Base-by-base conservation (phyloP, 257 asterid species). In the Nyctanthes arbortristis region DNA sequence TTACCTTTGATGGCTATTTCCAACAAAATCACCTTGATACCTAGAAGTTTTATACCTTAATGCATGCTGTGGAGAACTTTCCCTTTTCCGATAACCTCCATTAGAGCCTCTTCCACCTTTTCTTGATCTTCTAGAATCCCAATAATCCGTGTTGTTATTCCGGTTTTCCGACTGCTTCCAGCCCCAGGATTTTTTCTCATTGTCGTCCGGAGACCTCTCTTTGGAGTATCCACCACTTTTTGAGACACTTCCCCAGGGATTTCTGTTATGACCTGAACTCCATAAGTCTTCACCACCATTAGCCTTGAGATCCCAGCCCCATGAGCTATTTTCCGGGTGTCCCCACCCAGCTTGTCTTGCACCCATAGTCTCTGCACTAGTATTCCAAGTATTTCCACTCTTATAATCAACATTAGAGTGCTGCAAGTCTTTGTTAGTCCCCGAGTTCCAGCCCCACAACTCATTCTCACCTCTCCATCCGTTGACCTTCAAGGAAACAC, bases 71-170 rank as follows among this genome's bases (percentile, higher is more conserved):
- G 75, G 57, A 66, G 95, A 65, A 69, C 89, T 75, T 76, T 88
- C 98, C 78, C 97, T 83, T 79, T 93, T 93, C 72, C 83, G 82
- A 65, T 79, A 79, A 81, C 87, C 81, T 67, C 87, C 84, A 66
- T 81, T 65, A 36, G 20, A 75, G 7, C 78, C 70, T 73, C 82
- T 63, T 31, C 84, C 81, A 65, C 80, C 88, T 36, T 67, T 61
- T 29, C 40, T 66, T 34, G 33, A 61, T 57, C 82, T 69, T 47
- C 69, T 65, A 24, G 78, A 76, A 69, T 82, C 89, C 67, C 78
- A 49, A 79, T 70, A 13, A 12, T 57, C 79, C 24, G 70, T 39
- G 33, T 66, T 80, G 43, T 74, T 70, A 63, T 36, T 80, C 43
- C 57, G 78, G 65, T 49, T 56, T 56, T 35, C 79, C 33, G 77